Conservation (phyloP, 257 asterid species). For the Leonotis leonurus region DNA sequence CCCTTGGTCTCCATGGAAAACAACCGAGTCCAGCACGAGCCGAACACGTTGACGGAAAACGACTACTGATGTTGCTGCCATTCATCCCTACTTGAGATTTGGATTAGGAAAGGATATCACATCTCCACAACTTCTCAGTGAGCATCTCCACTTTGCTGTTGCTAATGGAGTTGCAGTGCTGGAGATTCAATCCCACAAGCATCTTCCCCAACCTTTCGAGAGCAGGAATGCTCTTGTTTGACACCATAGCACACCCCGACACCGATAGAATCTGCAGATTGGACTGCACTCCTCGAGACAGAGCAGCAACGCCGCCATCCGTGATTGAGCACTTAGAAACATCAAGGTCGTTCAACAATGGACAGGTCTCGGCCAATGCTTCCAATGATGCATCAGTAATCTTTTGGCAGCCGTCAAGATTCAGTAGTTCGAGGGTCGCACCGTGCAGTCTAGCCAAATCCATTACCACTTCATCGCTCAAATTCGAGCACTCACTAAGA, state of each 20-base stretch:
- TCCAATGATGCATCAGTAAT: slow-evolving; percentile 58
- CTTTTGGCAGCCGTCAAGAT: slow-evolving; percentile 69
- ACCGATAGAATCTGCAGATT: slow-evolving; percentile 67
- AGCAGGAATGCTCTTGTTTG: slow-evolving; percentile 52
- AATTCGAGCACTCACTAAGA: slow-evolving; percentile 53
- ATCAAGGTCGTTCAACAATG: slow-evolving; percentile 64
- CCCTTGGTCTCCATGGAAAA: slow-evolving; percentile 41
- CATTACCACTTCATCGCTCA: slow-evolving; percentile 46
- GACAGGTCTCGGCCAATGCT: slow-evolving; percentile 51
- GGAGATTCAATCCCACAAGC: slow-evolving; percentile 64
- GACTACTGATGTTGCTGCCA: no score
- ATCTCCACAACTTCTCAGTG: slow-evolving; percentile 65
- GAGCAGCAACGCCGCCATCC: slow-evolving; percentile 56
- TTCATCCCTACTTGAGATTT: no score
- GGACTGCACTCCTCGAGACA: slow-evolving; percentile 47
- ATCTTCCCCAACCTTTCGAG: slow-evolving; percentile 56
- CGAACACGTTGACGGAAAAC: no score
- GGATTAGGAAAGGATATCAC: slow-evolving; percentile 65
- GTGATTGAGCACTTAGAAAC: slow-evolving; percentile 61
- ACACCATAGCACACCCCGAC: slow-evolving; percentile 62
- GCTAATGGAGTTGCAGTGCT: slow-evolving; percentile 57
- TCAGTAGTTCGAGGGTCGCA: slow-evolving; percentile 45
- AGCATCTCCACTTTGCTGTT: slow-evolving; percentile 50
- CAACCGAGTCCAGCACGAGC: slow-evolving; percentile 44
- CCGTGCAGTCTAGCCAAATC: slow-evolving; percentile 58